Percentiles rank a stretch among this genome's conserved stretches.
phyloP scores from a whole-genome alignment of 2,329 filamentous ascomycete species.

The Cercospora canescens region DNA sequence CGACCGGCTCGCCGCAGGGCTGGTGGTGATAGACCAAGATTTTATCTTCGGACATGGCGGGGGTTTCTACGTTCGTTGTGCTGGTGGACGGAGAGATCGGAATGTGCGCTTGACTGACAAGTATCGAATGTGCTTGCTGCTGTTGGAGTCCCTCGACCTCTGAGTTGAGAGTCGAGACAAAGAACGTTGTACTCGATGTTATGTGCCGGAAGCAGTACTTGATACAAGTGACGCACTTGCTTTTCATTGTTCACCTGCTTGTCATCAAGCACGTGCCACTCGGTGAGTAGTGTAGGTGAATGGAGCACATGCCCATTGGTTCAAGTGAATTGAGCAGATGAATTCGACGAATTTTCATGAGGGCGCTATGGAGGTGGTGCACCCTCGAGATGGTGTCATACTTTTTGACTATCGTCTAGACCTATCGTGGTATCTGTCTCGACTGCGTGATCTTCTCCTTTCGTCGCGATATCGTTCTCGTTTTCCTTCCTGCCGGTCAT shows the following conservation, averaged over 20 bases:
- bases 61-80: background rate
- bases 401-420: slow-evolving; percentile 5
- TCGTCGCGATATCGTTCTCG: slow-evolving; percentile 21
- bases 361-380: too few relatives aligned
- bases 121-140: background rate
- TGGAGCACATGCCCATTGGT: background rate
- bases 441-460: slow-evolving; percentile 21
- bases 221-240: background rate
- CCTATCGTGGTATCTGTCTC: slow-evolving; percentile 17
- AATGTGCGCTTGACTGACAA: background rate
- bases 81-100: background rate
- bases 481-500: slow-evolving; percentile 24
- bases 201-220: background rate
- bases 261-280: background rate
- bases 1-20: slow-evolving; percentile 3
- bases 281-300: background rate
- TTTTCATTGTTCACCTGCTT: background rate
- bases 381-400: too few relatives aligned
- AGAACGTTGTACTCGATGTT: background rate
- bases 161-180: background rate
- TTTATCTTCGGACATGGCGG: slow-evolving; percentile 15
- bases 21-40: slow-evolving; percentile 30
- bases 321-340: background rate
- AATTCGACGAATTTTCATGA: background rate
- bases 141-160: background rate